These are phyloP conservation scores for Microstegium vimineum DNA, from an alignment of 176 grass and related monocot genomes.

Conservation along the genomic window DNA sequence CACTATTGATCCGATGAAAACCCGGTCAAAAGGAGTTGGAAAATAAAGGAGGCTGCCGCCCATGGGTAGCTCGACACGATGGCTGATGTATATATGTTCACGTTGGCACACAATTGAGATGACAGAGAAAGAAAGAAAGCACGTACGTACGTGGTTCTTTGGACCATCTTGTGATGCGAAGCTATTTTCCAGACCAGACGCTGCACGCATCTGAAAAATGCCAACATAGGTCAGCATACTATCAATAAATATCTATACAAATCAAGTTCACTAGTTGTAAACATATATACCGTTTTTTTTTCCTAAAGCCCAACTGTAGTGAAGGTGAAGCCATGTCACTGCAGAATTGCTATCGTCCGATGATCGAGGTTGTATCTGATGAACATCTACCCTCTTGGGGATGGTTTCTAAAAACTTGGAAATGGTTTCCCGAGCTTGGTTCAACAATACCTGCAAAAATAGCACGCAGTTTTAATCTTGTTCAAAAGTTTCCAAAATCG, in stretches of 20 bases:
- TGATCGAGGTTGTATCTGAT: not conserved
- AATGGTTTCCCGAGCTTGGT: not conserved
- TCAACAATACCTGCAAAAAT: not conserved
- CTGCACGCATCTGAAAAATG: not conserved
- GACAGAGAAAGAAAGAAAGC: constrained; percentile 6
- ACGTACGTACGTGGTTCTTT: not conserved
- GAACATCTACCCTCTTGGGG: not conserved
- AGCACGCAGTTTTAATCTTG: not conserved
- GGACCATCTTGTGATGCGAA: not conserved
- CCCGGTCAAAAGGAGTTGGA: constrained; percentile 25
- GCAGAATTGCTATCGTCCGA: not conserved
- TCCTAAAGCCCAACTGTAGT: not conserved
- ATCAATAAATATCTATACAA: not conserved
- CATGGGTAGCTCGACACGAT: constrained; percentile 18
- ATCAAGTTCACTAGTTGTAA: not conserved
- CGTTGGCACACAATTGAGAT: not conserved
- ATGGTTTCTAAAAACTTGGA: not conserved
- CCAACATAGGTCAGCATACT: not conserved
- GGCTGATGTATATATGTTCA: constrained; percentile 6
- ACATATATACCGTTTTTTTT: not conserved
- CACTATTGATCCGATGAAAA: not conserved
- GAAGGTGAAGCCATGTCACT: not conserved
- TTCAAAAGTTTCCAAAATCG: not conserved
- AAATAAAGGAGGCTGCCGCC: not conserved
- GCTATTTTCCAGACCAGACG: not conserved